These are phyloP conservation scores for Linum trigynum DNA, from an alignment of 345 rosid genomes.

Conservation along the genomic window DNA sequence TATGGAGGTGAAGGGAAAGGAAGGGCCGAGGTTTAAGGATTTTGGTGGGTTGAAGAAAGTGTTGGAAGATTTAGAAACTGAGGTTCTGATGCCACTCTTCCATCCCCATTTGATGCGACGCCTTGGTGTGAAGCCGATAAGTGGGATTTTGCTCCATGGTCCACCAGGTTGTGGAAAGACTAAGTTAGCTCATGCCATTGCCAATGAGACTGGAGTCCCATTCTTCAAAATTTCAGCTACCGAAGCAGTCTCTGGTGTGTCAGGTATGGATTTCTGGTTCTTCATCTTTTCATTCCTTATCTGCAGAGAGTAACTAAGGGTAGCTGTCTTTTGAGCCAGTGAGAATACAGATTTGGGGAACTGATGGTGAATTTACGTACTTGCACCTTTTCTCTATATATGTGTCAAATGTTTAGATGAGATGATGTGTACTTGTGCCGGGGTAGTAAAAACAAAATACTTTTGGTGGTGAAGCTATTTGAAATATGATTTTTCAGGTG, in stretches of 20 bases:
- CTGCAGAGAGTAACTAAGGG: background rate
- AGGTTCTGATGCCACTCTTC: constrained; percentile 61
- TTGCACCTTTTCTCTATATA: too few relatives aligned
- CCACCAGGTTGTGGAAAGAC: constrained; percentile 91
- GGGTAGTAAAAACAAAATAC: background rate
- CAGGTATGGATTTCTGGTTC: constrained; percentile 35
- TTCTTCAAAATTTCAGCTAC: constrained; percentile 82
- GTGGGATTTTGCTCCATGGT: constrained; percentile 75
- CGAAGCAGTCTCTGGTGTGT: constrained; percentile 73
- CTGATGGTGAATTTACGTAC: background rate
- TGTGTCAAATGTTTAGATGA: too few relatives aligned
- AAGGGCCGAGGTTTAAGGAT: constrained; percentile 65
- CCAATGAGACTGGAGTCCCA: constrained; percentile 71
- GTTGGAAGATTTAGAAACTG: constrained; percentile 59
- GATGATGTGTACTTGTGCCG: background rate
- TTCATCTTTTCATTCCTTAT: background rate
- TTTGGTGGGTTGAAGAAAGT: constrained; percentile 66
- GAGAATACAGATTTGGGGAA: background rate
- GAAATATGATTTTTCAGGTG: constrained; percentile 37
- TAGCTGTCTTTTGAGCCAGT: too few relatives aligned
- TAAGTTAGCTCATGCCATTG: constrained; percentile 66
- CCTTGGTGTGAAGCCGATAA: constrained; percentile 58
- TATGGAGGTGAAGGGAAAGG: constrained; percentile 16
- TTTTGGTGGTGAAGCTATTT: background rate
- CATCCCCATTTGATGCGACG: constrained; percentile 52